phyloP scores from a whole-genome alignment of 768 basidiomycete genomes.

The Boletus coccyginus region DNA sequence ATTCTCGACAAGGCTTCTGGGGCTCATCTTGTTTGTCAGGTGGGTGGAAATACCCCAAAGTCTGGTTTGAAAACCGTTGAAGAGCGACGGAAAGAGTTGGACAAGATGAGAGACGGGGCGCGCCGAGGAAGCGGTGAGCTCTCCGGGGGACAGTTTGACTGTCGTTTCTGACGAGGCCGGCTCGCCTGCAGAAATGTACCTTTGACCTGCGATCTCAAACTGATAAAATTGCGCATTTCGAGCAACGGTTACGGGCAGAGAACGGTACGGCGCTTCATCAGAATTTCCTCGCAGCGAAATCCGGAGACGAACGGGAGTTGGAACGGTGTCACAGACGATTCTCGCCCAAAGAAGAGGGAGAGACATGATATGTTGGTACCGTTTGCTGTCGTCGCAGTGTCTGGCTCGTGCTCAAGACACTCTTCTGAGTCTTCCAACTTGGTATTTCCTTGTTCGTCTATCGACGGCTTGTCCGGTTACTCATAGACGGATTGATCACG shows the following conservation, averaged over 20 bases:
- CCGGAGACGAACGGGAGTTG: constrained; percentile 50
- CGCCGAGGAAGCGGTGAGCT: constrained; percentile 51
- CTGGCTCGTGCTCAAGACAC: background rate
- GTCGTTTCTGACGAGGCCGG: constrained; percentile 9
- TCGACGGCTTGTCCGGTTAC: too few species aligned
- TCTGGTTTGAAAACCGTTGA: constrained; percentile 57
- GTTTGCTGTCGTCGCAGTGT: background rate
- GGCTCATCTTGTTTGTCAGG: constrained; percentile 23
- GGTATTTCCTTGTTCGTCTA: too few species aligned
- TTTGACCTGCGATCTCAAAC: constrained; percentile 59
- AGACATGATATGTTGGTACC: constrained; percentile 31
- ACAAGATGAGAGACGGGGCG: constrained; percentile 71
- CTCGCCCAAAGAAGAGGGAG: constrained; percentile 26
- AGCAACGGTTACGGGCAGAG: constrained; percentile 49
- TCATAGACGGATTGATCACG: too few species aligned
- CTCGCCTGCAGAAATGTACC: constrained; percentile 36
- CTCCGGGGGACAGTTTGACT: background rate
- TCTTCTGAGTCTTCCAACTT: too few species aligned
- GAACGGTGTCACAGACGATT: constrained; percentile 31
- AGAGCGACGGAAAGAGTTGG: constrained; percentile 63
- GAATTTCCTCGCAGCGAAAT: constrained; percentile 56
- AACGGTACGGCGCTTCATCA: constrained; percentile 58
- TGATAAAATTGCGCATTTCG: constrained; percentile 64
- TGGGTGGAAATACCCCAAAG: constrained; percentile 42
- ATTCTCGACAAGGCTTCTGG: background rate